These are phyloP conservation scores for Colletotrichum aenigma DNA, from an alignment of 2,329 filamentous ascomycete genomes.

Conservation along the genomic window DNA sequence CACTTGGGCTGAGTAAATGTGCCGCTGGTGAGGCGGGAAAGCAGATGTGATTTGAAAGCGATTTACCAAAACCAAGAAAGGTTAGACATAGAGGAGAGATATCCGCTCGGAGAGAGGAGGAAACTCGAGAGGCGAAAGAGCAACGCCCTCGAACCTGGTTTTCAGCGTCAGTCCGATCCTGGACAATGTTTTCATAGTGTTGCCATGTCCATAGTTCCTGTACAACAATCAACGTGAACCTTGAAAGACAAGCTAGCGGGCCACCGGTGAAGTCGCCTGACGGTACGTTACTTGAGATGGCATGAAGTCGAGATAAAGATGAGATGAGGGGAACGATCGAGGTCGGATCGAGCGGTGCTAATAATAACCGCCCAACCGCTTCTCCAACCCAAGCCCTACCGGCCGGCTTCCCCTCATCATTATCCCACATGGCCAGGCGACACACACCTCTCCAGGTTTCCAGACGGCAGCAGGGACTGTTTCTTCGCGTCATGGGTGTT, in stretches of 20 bases:
- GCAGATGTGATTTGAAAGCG: not conserved
- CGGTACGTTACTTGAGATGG: not conserved
- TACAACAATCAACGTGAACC: slow-evolving; percentile 4
- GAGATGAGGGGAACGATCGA: not conserved
- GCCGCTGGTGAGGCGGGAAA: not conserved
- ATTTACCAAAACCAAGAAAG: not conserved
- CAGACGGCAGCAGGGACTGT: not conserved
- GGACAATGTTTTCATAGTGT: slow-evolving; percentile 4
- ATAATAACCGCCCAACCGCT: not conserved
- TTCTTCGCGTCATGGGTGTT: not conserved
- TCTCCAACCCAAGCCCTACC: not conserved
- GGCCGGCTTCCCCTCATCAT: slow-evolving; percentile 6
- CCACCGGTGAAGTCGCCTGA: not conserved
- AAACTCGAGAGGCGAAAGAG: not conserved
- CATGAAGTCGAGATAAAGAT: slow-evolving; percentile 11
- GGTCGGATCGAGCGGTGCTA: not conserved
- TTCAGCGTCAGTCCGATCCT: not conserved
- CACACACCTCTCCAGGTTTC: not conserved
- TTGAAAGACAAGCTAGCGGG: not conserved
- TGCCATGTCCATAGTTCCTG: slow-evolving; percentile 5
- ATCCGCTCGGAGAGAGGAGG: slow-evolving; percentile 1
- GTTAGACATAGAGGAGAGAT: slow-evolving; percentile 16
- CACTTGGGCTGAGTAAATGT: slow-evolving; percentile 25
- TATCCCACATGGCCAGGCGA: slow-evolving; percentile 9
- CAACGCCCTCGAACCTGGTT: not conserved